Conservation (phyloP, 2,329 filamentous ascomycete species). For the Neonectria hederae region DNA sequence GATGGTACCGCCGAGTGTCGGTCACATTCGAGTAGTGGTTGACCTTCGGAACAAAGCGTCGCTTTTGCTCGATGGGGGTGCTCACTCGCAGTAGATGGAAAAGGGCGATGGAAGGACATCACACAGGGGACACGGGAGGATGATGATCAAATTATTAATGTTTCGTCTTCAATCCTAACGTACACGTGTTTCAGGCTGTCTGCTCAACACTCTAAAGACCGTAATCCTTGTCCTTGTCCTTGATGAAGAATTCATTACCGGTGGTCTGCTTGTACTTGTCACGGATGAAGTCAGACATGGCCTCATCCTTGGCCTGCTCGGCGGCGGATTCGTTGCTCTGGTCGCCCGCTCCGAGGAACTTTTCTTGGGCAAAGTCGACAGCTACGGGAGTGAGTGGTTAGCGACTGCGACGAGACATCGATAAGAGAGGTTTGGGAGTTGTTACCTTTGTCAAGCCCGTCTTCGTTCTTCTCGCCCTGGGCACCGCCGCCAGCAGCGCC, state of each 20-base stretch:
- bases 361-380: conserved; percentile 81
- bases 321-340: conserved; percentile 77
- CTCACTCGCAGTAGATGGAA: neutral
- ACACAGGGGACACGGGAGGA: neutral
- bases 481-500: conserved; percentile 74
- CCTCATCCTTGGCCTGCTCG: conserved; percentile 86
- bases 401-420: neutral
- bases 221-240: conserved; percentile 69
- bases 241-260: conserved; percentile 74
- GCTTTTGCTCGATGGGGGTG: neutral
- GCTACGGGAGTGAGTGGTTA: conserved; percentile 55
- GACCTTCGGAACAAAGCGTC: conserved; percentile 6
- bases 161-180: neutral
- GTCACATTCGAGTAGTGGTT: conserved; percentile 19
- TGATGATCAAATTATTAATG: neutral
- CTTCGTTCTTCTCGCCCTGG: conserved; percentile 83
- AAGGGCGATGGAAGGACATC: neutral
- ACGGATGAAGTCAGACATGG: conserved; percentile 78
- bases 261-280: conserved; percentile 74
- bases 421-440: neutral
- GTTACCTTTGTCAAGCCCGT: conserved; percentile 81
- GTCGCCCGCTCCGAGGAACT: conserved; percentile 73
- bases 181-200: neutral
- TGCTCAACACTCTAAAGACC: conserved; percentile 26
- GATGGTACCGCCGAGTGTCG: neutral